Base-by-base conservation (phyloP, 2,329 filamentous ascomycete genomes). In the Diaporthe aspalathi region DNA sequence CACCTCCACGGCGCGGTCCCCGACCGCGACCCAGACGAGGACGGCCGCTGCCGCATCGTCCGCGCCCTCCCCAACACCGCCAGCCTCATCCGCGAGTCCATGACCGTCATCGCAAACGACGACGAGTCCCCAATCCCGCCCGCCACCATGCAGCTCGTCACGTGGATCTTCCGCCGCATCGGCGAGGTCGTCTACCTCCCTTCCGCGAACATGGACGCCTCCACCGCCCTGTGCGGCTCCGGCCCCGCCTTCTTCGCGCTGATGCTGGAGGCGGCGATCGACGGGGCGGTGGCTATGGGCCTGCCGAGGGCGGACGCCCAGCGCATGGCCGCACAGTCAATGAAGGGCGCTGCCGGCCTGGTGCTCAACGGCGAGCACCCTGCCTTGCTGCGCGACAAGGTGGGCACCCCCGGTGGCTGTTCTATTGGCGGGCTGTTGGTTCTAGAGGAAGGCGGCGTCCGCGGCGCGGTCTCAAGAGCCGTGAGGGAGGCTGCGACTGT, bases 31-130 rank as follows among this genome's bases (percentile, higher is more conserved):
- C 80, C 83, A 20, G 81, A 83, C 6, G 79, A 82, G 69, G 84
- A 84, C 69, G 84, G 85, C 35, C 82, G 84, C 49, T 92, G 89
- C 80, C 85, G 88, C 52, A 86, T 96, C 54, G 91, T 97, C 5
- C 87, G 94, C 40, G 93, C 92, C 68, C 94, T 97, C 89, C 94
- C 94, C 76, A 97, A 97, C 83, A 95, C 93, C 0, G 93, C 94
- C 14, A 91, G 91, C 32, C 87, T 93, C 62, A 92, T 97, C 71
- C 84, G 93, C 57, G 91, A 97, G 81, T 91, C 89, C 75, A 96
- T 96, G 93, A 95, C 92, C 5, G 90, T 96, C 68, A 92, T 97
- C 75, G 90, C 89, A 60, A 90, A 87, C 56, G 85, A 87, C 8
- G 84, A 83, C 11, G 89, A 90, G 11, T 86, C 90, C 3, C 83